A percentile compares a stretch with the other conserved stretches of the same genome.
Evolutionary conservation across 495 filamentous ascomycete species (phyloP).

Genomic region (Letharia lupina): DNA sequence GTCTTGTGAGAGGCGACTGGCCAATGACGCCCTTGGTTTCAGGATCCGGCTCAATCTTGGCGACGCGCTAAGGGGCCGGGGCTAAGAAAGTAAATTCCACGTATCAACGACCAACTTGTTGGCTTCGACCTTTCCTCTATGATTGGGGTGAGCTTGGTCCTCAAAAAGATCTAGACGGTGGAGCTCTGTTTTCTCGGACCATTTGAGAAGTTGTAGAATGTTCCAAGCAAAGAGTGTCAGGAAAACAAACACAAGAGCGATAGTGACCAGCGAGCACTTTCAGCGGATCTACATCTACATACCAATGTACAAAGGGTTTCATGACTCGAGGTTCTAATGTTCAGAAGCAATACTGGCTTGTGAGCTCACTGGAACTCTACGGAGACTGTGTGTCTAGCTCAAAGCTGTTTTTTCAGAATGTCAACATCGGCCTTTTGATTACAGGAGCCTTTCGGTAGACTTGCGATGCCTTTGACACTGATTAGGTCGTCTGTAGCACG

Average conservation of each 20-base stretch:
- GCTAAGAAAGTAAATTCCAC: background rate
- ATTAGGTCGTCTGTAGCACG: background rate
- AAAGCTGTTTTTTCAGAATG: background rate
- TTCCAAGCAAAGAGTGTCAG: background rate
- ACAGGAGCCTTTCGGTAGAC: background rate
- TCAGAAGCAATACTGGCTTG: background rate
- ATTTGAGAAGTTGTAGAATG: background rate
- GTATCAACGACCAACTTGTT: background rate
- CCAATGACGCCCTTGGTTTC: slow-evolving; percentile 4
- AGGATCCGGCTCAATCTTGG: background rate
- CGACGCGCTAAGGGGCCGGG: slow-evolving; percentile 1
- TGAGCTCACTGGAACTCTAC: background rate
- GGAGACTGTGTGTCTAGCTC: background rate
- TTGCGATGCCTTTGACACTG: background rate
- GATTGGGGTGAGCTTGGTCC: background rate
- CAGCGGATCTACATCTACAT: background rate
- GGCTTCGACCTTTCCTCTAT: background rate
- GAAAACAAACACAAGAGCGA: background rate
- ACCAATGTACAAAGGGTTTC: background rate
- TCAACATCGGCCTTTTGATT: background rate
- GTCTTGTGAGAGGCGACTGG: background rate
- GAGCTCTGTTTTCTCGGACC: background rate
- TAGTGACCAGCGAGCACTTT: background rate
- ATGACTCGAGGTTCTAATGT: background rate
- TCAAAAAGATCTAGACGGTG: background rate